Evolutionary conservation across 1,284 basidiomycete species (phyloP), one percentile per base, ranked within the genome.

Genomic region (Filobasidium uniguttulatum): DNA sequence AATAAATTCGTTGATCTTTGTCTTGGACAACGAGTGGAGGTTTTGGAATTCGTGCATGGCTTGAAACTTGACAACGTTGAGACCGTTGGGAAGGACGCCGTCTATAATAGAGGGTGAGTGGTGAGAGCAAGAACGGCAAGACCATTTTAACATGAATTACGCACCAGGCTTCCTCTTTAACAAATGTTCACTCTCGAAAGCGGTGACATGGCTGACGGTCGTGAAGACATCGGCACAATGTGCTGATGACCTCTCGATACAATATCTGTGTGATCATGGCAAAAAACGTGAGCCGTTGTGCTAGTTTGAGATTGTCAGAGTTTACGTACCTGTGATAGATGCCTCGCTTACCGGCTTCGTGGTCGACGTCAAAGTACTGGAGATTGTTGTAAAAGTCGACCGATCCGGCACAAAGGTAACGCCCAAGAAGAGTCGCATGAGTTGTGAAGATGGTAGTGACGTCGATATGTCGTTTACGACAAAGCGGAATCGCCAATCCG

Each of bases 341-440:
- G 12, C 93, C 93, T 56, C 93, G 81, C 73, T 97, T 97, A 45
- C 93, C 93, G 0, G 93, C 93, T 71, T 98, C 93, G 66, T 97
- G 91, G 63, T 98, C 93, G 54, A 97, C 91, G 62, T 98, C 93
- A 72, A 98, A 98, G 76, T 97, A 96, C 68, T 94, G 88, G 25
- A 98, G 75, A 68, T 98, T 96, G 76, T 97, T 98, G 77, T 98
- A 98, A 64, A 98, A 98, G 62, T 98, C 93, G 61, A 97, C 93
- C 48, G 80, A 85, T 53, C 93, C 93, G 1, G 93, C 93, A 62
- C 93, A 98, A 56, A 97, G 82, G 69, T 98, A 98, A 48, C 93
- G 86, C 20, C 93, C 93, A 49, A 98, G 83, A 22, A 98, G 79
- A 3, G 93, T 98, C n/a, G 93, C 93, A 67, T 97, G 91, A 36